A percentile compares a stretch with the other conserved stretches of the same genome.
Evolutionary conservation across 768 basidiomycete species (phyloP).

Genomic region (Lentinus tigrinus): DNA sequence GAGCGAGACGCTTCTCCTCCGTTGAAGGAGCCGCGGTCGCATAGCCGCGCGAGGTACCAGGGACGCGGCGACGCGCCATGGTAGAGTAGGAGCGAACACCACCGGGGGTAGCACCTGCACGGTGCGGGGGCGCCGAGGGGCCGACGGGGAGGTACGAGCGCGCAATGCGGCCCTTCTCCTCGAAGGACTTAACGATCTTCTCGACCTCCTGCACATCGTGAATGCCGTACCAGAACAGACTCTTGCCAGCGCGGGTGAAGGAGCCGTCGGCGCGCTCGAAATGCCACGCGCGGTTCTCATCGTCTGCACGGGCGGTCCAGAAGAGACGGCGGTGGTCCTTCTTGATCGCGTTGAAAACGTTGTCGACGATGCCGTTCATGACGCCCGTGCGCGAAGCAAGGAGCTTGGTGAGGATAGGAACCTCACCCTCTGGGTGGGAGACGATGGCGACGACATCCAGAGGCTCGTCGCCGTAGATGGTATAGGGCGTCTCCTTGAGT

Average conservation of each 20-base stretch:
- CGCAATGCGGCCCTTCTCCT: conserved; percentile 79
- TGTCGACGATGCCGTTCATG: conserved; percentile 94
- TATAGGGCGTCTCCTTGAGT: conserved; percentile 81
- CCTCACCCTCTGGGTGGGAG: conserved; percentile 84
- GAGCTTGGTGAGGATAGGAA: conserved; percentile 90
- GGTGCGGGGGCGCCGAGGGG: conserved; percentile 62
- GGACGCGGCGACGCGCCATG: conserved; percentile 42
- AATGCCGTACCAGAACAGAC: conserved; percentile 97
- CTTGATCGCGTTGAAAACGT: conserved; percentile 94
- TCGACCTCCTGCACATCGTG: conserved; percentile 92
- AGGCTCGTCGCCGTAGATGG: conserved; percentile 98
- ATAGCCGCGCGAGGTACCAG: conserved; percentile 69
- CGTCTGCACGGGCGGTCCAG: conserved; percentile 97
- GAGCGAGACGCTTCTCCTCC: conserved; percentile 83
- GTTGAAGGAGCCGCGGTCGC: conserved; percentile 65
- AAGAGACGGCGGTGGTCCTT: conserved; percentile 92
- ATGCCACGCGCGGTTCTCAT: conserved; percentile 98
- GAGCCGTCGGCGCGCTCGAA: conserved; percentile 98
- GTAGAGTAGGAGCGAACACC: conserved; percentile 63
- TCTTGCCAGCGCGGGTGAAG: conserved; percentile 92
- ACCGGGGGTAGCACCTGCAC: conserved; percentile 30
- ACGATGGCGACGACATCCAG: conserved; percentile 95
- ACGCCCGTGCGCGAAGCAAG: conserved; percentile 85
- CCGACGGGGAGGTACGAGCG: conserved; percentile 89
- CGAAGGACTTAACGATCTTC: conserved; percentile 68